Conservation (phyloP, 352 stramenopile species). For the Globisporangium barbulae region DNA sequence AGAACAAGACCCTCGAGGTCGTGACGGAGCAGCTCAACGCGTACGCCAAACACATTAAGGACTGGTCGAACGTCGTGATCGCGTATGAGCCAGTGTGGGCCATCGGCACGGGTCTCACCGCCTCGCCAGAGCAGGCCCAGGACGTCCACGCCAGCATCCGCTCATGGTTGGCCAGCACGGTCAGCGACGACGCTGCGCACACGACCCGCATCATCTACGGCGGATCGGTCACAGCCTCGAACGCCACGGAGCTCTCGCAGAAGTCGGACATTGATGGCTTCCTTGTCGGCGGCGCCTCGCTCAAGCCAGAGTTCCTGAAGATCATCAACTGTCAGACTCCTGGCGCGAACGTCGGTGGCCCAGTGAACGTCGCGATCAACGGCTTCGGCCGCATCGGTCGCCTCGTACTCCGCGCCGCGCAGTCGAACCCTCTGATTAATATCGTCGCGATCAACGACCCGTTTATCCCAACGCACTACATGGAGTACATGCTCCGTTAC, state of each 20-base stretch:
- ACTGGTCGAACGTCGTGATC: slow-evolving; percentile 95
- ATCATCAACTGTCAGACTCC: slow-evolving; percentile 95
- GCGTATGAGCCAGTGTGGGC: slow-evolving; percentile 98
- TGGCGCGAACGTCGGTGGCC: slow-evolving; percentile 42
- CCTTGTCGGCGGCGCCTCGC: slow-evolving; percentile 96
- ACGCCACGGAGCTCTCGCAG: slow-evolving; percentile 91
- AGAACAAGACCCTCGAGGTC: slow-evolving; percentile 91
- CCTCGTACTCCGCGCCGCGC: slow-evolving; percentile 93
- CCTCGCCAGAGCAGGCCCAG: slow-evolving; percentile 97
- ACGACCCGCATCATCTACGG: slow-evolving; percentile 97
- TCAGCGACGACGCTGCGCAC: slow-evolving; percentile 89
- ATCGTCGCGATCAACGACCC: slow-evolving; percentile 94
- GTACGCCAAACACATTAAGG: slow-evolving; percentile 83
- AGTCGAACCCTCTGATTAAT: slow-evolving; percentile 86
- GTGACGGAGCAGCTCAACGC: slow-evolving; percentile 93
- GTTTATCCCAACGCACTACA: slow-evolving; percentile 96
- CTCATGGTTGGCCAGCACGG: slow-evolving; percentile 91
- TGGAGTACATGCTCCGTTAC: slow-evolving; percentile 93
- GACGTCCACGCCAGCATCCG: slow-evolving; percentile 96
- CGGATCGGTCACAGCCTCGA: slow-evolving; percentile 92
- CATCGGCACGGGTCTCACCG: slow-evolving; percentile 97
- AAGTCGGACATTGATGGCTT: slow-evolving; percentile 98
- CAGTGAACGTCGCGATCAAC: slow-evolving; percentile 97
- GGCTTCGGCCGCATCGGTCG: slow-evolving; percentile 98
- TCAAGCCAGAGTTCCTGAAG: slow-evolving; percentile 96